A percentile compares a stretch with the other conserved stretches of the same genome.
phyloP scores from a whole-genome alignment of 1,139 yeast genomes.

The Dujonia santamariae region DNA sequence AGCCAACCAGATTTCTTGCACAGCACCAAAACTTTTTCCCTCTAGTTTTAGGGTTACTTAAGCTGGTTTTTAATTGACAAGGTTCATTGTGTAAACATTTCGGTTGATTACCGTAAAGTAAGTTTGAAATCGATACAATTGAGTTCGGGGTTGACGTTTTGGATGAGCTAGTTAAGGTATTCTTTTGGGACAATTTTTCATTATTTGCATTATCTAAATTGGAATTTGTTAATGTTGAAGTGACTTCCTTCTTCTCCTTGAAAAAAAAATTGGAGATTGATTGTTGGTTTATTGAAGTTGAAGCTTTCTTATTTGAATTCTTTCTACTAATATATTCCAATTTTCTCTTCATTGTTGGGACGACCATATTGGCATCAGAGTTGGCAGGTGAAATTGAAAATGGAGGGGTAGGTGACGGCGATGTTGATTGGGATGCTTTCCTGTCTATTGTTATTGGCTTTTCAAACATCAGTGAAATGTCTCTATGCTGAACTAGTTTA shows the following conservation, averaged over 20 bases:
- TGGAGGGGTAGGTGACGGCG: not conserved
- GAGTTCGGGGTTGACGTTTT: constrained; percentile 6
- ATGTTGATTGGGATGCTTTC: not conserved
- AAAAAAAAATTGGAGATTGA: constrained; percentile 22
- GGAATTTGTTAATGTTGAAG: too few species aligned
- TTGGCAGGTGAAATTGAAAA: too few species aligned
- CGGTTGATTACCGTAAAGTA: constrained; percentile 40
- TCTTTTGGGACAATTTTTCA: not conserved
- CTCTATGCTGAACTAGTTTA: constrained; percentile 46
- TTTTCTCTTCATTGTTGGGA: constrained; percentile 8
- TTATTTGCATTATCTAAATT: too few species aligned
- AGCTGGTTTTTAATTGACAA: constrained; percentile 47
- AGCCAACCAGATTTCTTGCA: constrained; percentile 8
- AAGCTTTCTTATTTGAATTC: not conserved
- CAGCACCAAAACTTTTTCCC: constrained; percentile 67
- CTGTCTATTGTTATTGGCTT: constrained; percentile 1
- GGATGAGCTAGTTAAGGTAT: not conserved
- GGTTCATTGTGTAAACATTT: constrained; percentile 48
- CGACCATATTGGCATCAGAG: too few species aligned
- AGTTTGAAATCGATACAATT: constrained; percentile 10
- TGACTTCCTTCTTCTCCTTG: constrained; percentile 9
- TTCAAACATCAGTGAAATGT: constrained; percentile 51
- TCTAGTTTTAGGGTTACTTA: constrained; percentile 40
- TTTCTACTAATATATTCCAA: constrained; percentile 11
- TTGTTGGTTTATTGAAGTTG: constrained; percentile 9